A percentile compares a stretch with the other conserved stretches of the same genome.
Evolutionary conservation across 768 basidiomycete genomes (phyloP).

Genomic region (Serendipita vermifera): DNA sequence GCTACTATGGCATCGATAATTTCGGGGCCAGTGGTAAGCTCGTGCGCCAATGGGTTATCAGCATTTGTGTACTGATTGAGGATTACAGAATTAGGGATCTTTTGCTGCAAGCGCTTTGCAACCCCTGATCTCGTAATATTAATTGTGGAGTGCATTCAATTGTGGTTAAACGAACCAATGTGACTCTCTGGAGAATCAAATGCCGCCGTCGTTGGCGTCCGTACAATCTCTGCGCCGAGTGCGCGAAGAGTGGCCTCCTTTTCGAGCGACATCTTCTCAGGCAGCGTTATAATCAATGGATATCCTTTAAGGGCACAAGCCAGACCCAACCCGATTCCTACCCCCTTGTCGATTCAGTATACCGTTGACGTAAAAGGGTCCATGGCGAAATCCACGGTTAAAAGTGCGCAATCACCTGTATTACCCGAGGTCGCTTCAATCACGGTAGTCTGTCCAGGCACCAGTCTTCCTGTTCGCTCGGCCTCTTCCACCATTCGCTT

Average conservation of each 20-base stretch:
- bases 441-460: constrained; percentile 78
- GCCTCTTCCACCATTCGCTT: constrained; percentile 95
- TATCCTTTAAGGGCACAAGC: constrained; percentile 92
- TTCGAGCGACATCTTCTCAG: constrained; percentile 93
- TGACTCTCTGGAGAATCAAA: constrained; percentile 86
- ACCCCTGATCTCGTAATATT: constrained; percentile 77
- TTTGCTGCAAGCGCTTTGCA: constrained; percentile 58
- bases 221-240: constrained; percentile 85
- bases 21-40: constrained; percentile 80
- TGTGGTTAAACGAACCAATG: constrained; percentile 54
- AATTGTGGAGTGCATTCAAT: constrained; percentile 46
- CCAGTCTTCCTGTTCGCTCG: constrained; percentile 71
- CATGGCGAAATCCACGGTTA: not conserved
- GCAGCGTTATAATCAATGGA: constrained; percentile 79
- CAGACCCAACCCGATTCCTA: constrained; percentile 88
- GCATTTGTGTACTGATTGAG: constrained; percentile 65
- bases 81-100: constrained; percentile 77
- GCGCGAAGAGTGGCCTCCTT: constrained; percentile 88
- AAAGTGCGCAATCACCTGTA: constrained; percentile 57
- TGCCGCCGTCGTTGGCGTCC: constrained; percentile 81
- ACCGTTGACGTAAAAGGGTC: not conserved
- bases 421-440: constrained; percentile 95
- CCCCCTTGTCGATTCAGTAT: not conserved
- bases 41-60: constrained; percentile 86
- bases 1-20: constrained; percentile 62